Evolutionary conservation across 495 filamentous ascomycete species (phyloP), one percentile per base, ranked within the genome.

Genomic region (Peziza echinospora): DNA sequence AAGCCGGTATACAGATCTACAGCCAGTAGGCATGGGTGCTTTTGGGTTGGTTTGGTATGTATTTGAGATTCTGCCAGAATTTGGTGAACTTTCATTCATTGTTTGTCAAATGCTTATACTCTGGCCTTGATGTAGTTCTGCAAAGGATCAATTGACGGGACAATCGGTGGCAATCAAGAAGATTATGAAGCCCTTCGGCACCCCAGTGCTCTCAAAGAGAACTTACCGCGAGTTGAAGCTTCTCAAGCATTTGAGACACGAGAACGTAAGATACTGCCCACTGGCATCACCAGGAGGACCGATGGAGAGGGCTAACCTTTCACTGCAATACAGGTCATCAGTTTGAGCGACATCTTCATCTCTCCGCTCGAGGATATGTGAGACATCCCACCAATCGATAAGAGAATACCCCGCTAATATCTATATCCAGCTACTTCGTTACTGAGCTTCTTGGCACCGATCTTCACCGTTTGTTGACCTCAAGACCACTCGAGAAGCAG

Each of bases 171-270:
- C 89, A 24, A 84, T 97, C 56, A 97, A 97, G 75, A 97, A 97
- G 71, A 97, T 97, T 59, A 96, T 97, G 91, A 97, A 97, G 70
- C 89, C 89, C 5, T 97, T 97, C 67, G 93, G 84, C 70, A 97
- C 89, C 9, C 89, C 89, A 5, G 89, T 97, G 40, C 67, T 97
- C 34, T 89, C 89, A 19, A 97, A 97, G 70, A 71, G 89, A 59
- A 97, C 89, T 22, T 97, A 97, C 60, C 80, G 89, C 49, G 89
- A 97, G 60, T 68, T 97, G 63, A 97, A 97, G 71, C 72, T 97
- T 47, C 67, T 97, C 55, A 97, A 97, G 67, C 89, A 97, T 60
- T 67, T 97, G 40, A 80, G 76, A 55, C 89, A 97, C 62, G 89
- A 97, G 65, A 97, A 97, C 69, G 89, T 96, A 61, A 47, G 71